Base-by-base conservation (phyloP, 805 yeast genomes). In the Suhomyces vadensis region DNA sequence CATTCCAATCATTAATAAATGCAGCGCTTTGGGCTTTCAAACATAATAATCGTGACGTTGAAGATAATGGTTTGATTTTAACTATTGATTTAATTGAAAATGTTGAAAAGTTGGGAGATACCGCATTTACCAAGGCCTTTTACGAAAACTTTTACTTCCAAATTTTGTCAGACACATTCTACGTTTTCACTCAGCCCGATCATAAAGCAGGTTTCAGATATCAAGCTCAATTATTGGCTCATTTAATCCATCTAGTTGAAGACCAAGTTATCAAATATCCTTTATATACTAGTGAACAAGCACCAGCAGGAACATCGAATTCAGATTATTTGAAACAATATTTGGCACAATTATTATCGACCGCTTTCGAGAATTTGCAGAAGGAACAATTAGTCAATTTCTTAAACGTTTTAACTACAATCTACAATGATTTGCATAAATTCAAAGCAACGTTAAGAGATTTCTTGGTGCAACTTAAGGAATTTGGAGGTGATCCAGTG, bases 1-100 rank as follows among this genome's bases (percentile, higher is more conserved):
- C 96, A 19, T 92, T 94, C 77, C 90, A 87, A 60, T 78, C 89
- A 47, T 85, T 94, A 45, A 82, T 94, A 48, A 92, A 90, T 67
- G 95, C 98, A 2, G 91, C 96, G 37, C 74, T 94, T 58, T 94
- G 99, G 99, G 97, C 98, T 0, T 87, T 94, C 65, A 92, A 94
- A 68, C 99, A 94, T 65, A 94, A 91, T 60, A 91, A 94, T 67
- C 82, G 98, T 64, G 98, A 92, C 44, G 97, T 94, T 44, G 99
- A 94, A 66, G 91, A 85, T 51, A 84, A 84, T 43, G 99, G 99
- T 21, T 78, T 94, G 55, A 79, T 84, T 31, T 76, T 94, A 51
- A 87, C 94, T 25, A 75, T 85, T 45, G 97, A 92, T 60, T 74
- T 94, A 49, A 75, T 92, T 47, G 82, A 80, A 54, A 94, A 94